A percentile compares a stretch with the other conserved stretches of the same genome.
These are phyloP conservation scores for Macadamia tetraphylla DNA, from an alignment of 164 flowering plant species.

Conservation along the genomic window DNA sequence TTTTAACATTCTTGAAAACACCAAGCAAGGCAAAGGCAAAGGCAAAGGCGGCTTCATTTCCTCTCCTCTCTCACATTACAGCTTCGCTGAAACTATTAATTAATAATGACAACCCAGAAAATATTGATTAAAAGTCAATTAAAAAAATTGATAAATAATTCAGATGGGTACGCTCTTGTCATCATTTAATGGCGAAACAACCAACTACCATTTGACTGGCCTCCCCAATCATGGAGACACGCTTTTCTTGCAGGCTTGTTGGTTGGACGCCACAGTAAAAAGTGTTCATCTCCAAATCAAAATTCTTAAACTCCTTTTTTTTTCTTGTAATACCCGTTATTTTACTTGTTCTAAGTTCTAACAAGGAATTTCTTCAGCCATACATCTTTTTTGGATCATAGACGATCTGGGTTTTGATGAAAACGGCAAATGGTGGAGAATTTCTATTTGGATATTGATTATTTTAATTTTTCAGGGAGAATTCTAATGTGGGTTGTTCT, in stretches of 20 bases:
- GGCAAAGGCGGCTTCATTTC: no score
- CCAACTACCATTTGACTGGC: no score
- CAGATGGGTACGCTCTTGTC: no score
- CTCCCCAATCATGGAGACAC: neutral
- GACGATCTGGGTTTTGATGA: constrained; percentile 8
- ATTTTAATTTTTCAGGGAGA: neutral
- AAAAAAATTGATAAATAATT: no score
- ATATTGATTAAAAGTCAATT: no score
- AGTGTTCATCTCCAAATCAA: neutral
- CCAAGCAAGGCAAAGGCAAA: no score
- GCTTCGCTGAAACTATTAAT: no score
- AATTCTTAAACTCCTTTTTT: neutral
- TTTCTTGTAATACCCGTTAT: neutral
- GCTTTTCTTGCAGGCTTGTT: constrained; percentile 3
- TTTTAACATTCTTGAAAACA: no score
- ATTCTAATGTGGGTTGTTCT: constrained; percentile 5
- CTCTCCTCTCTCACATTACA: no score
- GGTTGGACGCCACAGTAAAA: neutral
- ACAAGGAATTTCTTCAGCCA: neutral
- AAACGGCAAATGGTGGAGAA: constrained; percentile 3
- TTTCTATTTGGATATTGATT: constrained; percentile 8
- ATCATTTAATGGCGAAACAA: no score
- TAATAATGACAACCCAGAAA: no score
- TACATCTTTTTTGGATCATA: neutral
- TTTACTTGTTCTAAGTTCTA: neutral